Evolutionary conservation across 164 flowering plant species (phyloP).

Genomic region (Liquidambar formosana): DNA sequence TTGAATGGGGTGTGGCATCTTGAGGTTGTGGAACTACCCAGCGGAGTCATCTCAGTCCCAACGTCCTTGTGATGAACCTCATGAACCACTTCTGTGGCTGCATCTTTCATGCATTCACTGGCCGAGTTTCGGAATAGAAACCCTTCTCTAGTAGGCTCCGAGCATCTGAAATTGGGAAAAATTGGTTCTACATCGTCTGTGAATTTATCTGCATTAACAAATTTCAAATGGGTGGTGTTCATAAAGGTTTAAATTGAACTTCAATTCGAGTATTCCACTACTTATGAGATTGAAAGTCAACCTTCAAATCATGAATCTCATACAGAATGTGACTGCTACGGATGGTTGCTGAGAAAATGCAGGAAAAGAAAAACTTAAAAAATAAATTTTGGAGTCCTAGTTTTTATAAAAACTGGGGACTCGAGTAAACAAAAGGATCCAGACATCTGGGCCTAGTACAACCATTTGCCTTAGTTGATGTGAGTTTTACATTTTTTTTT

Average conservation of each 20-base stretch:
- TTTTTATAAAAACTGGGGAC: too few relatives aligned
- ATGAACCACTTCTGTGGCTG: conserved; percentile 41
- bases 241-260: not conserved
- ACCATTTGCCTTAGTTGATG: too few relatives aligned
- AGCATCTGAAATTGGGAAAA: conserved; percentile 43
- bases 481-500: too few relatives aligned
- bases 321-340: too few relatives aligned
- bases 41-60: conserved; percentile 94
- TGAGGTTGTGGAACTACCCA: conserved; percentile 72
- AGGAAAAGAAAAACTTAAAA: too few relatives aligned
- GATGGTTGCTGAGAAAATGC: too few relatives aligned
- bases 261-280: not conserved
- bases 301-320: too few relatives aligned
- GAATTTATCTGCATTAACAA: conserved; percentile 67
- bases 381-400: too few relatives aligned
- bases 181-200: conserved; percentile 58
- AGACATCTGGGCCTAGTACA: too few relatives aligned
- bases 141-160: conserved; percentile 70
- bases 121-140: conserved; percentile 57
- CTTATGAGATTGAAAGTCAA: too few relatives aligned
- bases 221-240: not conserved
- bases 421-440: too few relatives aligned
- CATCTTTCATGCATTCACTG: conserved; percentile 49
- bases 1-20: conserved; percentile 73
- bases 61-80: conserved; percentile 57